A percentile compares a stretch with the other conserved stretches of the same genome.
Conservation (phyloP, 441 rosid species). For the Bruguiera hainesii region DNA sequence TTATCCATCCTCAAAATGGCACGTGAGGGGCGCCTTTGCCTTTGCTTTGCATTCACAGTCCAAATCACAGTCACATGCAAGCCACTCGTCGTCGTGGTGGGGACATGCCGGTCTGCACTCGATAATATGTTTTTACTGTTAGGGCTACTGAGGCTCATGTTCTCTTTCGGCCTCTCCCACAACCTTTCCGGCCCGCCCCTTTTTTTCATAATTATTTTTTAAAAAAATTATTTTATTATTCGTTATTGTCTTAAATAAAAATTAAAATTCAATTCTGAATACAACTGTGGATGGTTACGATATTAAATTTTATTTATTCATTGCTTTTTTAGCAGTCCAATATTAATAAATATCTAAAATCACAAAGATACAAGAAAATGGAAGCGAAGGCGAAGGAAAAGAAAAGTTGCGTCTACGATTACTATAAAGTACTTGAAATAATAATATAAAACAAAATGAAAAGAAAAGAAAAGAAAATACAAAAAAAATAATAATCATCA, state of each 20-base stretch:
- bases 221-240: too few species aligned
- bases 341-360: too few species aligned
- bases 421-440: constrained; percentile 29
- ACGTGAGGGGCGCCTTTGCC: neutral
- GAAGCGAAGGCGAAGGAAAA: neutral
- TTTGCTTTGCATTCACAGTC: constrained; percentile 7
- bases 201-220: too few species aligned
- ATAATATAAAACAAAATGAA: constrained; percentile 9
- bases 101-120: constrained; percentile 7
- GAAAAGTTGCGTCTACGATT: constrained; percentile 23
- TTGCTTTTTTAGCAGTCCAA: too few species aligned
- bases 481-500: neutral
- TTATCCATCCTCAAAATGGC: neutral
- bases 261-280: too few species aligned
- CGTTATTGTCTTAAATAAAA: too few species aligned
- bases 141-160: constrained; percentile 19
- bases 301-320: too few species aligned
- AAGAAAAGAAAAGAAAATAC: constrained; percentile 4
- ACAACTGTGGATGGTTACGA: too few species aligned
- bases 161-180: neutral
- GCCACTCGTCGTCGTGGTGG: constrained; percentile 18
- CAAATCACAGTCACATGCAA: constrained; percentile 24
- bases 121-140: constrained; percentile 3
- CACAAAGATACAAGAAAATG: neutral
- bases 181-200: too few species aligned